phyloP scores from a whole-genome alignment of 2,329 filamentous ascomycete genomes.

The Monosporascus sp. region DNA sequence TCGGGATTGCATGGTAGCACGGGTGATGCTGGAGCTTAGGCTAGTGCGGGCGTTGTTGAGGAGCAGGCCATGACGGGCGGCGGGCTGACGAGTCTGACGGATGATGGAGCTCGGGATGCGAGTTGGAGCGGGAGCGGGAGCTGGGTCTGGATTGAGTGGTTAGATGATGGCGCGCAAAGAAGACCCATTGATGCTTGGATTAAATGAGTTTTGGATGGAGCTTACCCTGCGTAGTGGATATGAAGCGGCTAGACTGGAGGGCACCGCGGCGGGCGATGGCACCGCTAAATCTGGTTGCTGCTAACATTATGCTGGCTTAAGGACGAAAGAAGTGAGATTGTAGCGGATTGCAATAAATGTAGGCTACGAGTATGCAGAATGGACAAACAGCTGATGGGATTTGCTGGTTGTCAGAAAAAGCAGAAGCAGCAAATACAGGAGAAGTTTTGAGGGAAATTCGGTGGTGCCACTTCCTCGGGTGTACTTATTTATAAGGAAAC shows the following conservation, averaged over 20 bases:
- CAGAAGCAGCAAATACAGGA: background rate
- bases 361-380: background rate
- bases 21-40: conserved; percentile 13
- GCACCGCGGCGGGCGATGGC: conserved; percentile 16
- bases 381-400: background rate
- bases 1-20: conserved; percentile 18
- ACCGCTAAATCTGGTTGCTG: conserved; percentile 14
- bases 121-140: conserved; percentile 5
- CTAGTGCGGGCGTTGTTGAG: conserved; percentile 15
- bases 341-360: background rate
- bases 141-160: background rate
- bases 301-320: conserved; percentile 12
- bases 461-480: too few species aligned
- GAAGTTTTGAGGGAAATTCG: too few species aligned
- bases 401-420: background rate
- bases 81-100: conserved; percentile 11
- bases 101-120: conserved; percentile 22
- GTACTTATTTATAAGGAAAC: too few species aligned
- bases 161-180: background rate
- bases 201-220: conserved; percentile 6
- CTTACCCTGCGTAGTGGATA: conserved; percentile 15
- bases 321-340: background rate
- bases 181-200: conserved; percentile 2
- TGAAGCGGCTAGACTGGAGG: conserved; percentile 14
- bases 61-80: conserved; percentile 12